phyloP scores from a whole-genome alignment of 257 asterid genomes.

The Pogostemon cablin region DNA sequence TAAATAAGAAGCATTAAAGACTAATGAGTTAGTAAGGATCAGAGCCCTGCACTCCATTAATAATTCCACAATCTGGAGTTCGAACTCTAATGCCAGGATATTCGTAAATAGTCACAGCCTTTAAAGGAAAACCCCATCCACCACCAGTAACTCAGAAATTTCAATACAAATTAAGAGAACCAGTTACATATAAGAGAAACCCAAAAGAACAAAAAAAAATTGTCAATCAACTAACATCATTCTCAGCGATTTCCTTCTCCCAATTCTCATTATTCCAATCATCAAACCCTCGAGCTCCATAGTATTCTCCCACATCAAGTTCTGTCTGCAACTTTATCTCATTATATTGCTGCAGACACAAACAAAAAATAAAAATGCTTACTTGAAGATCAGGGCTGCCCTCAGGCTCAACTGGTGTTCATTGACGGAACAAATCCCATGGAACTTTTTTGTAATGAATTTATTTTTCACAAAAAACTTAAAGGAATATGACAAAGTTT shows the following conservation, averaged over 20 bases:
- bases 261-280: slow-evolving; percentile 59
- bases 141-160: too few relatives aligned
- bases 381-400: not conserved
- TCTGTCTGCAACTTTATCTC: slow-evolving; percentile 58
- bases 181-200: slow-evolving; percentile 6
- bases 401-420: slow-evolving; percentile 15
- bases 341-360: slow-evolving; percentile 59
- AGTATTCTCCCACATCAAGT: slow-evolving; percentile 69
- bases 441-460: not conserved
- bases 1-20: slow-evolving; percentile 2
- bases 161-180: slow-evolving; percentile 18
- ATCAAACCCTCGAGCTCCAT: slow-evolving; percentile 77
- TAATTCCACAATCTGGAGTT: not conserved
- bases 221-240: slow-evolving; percentile 61
- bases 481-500: not conserved
- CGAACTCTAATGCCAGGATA: not conserved
- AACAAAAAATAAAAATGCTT: slow-evolving; percentile 23
- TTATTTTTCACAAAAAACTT: too few relatives aligned
- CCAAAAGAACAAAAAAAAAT: slow-evolving; percentile 7
- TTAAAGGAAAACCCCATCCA: too few relatives aligned
- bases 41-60: too few relatives aligned
- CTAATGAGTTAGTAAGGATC: slow-evolving; percentile 1
- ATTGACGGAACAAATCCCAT: not conserved
- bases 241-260: slow-evolving; percentile 56
- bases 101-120: not conserved